Base-by-base conservation (phyloP, 108 stramenopile genomes). In the Nitzschia sp. region DNA sequence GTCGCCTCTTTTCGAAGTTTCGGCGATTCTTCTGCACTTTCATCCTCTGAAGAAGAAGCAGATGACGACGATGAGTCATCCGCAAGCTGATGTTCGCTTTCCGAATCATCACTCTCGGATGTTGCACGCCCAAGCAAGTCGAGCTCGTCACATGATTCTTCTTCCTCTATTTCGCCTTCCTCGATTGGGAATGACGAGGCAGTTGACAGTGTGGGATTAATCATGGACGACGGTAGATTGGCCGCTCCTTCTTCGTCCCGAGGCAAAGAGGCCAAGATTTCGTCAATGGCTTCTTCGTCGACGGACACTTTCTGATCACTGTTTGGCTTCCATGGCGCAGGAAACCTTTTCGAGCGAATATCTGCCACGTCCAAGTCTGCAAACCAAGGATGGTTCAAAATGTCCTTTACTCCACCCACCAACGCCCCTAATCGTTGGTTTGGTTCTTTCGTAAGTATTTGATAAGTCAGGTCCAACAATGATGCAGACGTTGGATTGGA, bases 281-380 rank as follows among this genome's bases (percentile, higher is more conserved):
- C 60, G 22, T 61, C 60, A 36, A 61, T 45, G 23, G 41, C 60
- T 34, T 61, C 60, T 61, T 61, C 60, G 32, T 61, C 60, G n/a
- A 45, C 21, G 9, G 38, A 9, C 13, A 15, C 50, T 4, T 58
- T 17, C n/a, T 58, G 5, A 35, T 36, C 59, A 16, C 38, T 74
- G 17, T 65, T 55, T 1, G 97, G 97, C 38, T 87, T 80, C 86
- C 89, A 96, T 1, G 97, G 97, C 11, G 97, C 91, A 31, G 66
- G 53, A 11, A 94, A 5, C 36, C 66, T 53, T 76, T 83, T 88
- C 16, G 50, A 41, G 9, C 65, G 35, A 56, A 87, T 62, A 33
- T 71, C 76, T n/a, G 69, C 78, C 62, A 86, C 87, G 63, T 89
- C 76, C 26, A 94, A 63, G 22, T 67, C 80, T 47, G 63, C 47